Conservation (phyloP, 257 asterid genomes). For the Scutellaria minor region DNA sequence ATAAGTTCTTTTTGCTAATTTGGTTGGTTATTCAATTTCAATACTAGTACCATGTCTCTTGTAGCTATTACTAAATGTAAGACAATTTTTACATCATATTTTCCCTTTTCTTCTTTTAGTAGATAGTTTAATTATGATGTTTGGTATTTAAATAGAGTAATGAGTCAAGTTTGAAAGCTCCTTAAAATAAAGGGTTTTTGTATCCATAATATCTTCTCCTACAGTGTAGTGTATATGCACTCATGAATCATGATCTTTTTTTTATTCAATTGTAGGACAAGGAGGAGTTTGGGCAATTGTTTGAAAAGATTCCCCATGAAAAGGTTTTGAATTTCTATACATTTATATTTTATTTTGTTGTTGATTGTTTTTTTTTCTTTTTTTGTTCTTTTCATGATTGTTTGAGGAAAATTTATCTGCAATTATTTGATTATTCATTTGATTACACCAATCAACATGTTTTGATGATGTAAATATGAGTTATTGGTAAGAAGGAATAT, state of each 20-base stretch:
- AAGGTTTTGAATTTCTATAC: constrained; percentile 45
- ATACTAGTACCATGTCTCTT: no score
- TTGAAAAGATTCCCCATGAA: constrained; percentile 51
- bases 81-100: neutral
- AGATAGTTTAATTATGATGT: neutral
- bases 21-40: neutral
- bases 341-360: neutral
- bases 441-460: neutral
- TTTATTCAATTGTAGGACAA: constrained; percentile 58
- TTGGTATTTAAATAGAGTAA: neutral
- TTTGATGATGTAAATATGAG: no score
- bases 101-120: neutral
- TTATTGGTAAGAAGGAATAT: neutral
- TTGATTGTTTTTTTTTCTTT: constrained; percentile 7
- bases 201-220: neutral
- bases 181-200: neutral
- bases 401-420: neutral
- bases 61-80: no score
- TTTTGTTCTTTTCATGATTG: constrained; percentile 17
- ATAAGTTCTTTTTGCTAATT: no score
- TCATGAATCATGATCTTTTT: neutral
- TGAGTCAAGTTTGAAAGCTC: neutral
- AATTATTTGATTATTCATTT: neutral
- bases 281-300: constrained; percentile 48
- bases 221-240: neutral